These are phyloP conservation scores for Arabidopsis suecica DNA, from an alignment of 345 rosid genomes.

Conservation along the genomic window DNA sequence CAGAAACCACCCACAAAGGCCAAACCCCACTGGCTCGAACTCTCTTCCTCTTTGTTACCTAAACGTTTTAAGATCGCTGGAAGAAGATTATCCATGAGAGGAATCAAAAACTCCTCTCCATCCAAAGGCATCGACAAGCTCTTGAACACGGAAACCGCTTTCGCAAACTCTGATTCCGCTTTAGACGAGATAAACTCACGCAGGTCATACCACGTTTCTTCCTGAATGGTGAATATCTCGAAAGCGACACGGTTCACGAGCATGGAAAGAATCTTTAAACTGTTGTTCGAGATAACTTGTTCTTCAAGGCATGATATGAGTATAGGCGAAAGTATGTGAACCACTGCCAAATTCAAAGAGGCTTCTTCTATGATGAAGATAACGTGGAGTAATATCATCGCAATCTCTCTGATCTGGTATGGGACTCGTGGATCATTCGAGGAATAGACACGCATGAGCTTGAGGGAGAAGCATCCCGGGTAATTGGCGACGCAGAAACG, in stretches of 20 bases:
- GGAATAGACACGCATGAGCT: background rate
- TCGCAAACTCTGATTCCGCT: background rate
- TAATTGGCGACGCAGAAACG: conserved; percentile 6
- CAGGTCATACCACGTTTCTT: background rate
- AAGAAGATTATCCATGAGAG: background rate
- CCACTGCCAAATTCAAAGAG: background rate
- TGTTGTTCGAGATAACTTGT: background rate
- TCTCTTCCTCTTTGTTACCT: background rate
- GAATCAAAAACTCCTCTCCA: background rate
- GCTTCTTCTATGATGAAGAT: background rate
- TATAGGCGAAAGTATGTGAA: background rate
- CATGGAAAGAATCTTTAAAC: conserved; percentile 5
- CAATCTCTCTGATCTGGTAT: background rate
- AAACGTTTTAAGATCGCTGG: conserved; percentile 20
- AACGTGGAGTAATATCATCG: background rate
- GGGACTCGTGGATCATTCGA: conserved; percentile 1
- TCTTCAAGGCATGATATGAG: conserved; percentile 14
- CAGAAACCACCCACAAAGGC: conserved; percentile 3
- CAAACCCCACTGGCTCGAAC: background rate
- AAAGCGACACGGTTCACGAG: background rate
- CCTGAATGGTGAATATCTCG: conserved; percentile 1
- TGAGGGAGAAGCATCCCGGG: conserved; percentile 8
- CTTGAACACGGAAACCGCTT: conserved; percentile 5
- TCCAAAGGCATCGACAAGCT: background rate
- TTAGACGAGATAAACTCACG: conserved; percentile 6